A percentile compares a stretch with the other conserved stretches of the same genome.
Conservation (phyloP, 495 filamentous ascomycete genomes). For the Lasiosphaeriaceae sp. region DNA sequence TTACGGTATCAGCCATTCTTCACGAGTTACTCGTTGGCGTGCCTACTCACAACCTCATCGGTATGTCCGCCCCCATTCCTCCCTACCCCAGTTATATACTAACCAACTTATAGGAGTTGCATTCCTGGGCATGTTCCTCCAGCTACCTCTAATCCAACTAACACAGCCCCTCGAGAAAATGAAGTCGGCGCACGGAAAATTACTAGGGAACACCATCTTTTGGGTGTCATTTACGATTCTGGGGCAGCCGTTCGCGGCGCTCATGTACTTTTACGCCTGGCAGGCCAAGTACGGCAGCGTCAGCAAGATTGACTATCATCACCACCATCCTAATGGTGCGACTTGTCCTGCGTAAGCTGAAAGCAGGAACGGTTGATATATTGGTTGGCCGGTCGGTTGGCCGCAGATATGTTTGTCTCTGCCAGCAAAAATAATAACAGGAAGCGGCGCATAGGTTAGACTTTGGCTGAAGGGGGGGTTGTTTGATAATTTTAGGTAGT, state of each 20-base stretch:
- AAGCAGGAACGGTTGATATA: no score
- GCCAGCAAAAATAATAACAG: no score
- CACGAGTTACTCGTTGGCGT: conserved; percentile 93
- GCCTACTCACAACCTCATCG: conserved; percentile 91
- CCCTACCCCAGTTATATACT: conserved; percentile 13
- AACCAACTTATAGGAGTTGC: conserved; percentile 63
- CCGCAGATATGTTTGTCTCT: no score
- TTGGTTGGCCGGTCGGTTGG: no score
- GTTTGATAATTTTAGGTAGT: no score
- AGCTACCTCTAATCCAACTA: conserved; percentile 80
- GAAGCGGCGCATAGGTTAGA: no score
- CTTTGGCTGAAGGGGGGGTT: no score
- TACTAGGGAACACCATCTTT: conserved; percentile 88
- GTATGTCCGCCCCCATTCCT: conserved; percentile 39
- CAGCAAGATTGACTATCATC: conserved; percentile 20
- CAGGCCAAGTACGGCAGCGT: conserved; percentile 91
- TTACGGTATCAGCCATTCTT: conserved; percentile 77
- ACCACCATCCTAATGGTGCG: neutral
- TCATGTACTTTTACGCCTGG: conserved; percentile 97
- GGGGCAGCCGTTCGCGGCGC: conserved; percentile 83
- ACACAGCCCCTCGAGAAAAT: conserved; percentile 76
- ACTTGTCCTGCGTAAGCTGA: neutral
- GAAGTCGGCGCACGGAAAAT: conserved; percentile 64
- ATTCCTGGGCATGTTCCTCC: conserved; percentile 88
- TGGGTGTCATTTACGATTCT: conserved; percentile 94